Base-by-base conservation (phyloP, 83 land plant genomes). In the Thuja plicata region DNA sequence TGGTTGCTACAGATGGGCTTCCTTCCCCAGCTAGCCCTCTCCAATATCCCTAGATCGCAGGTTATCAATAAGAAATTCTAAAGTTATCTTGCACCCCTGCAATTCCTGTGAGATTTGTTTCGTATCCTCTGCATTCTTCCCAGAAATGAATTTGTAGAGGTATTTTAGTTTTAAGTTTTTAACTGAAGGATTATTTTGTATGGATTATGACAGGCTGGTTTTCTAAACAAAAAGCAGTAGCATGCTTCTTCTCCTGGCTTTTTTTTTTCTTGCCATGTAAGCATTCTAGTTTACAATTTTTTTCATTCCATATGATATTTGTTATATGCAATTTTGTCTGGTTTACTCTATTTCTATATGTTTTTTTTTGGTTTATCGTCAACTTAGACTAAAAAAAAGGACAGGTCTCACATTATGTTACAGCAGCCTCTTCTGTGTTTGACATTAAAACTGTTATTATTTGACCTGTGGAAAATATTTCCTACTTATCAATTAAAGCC, bases 141-240 rank as follows among this genome's bases (percentile, higher is more conserved):
- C 38, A 57, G 16, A 82, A n/a, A 12, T 82, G n/a, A 8, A 3
- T 32, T 6, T 0, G n/a, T 17, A 84, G 86, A 32, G 21, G 37
- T 10, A 52, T 19, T 35, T 86, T 86, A 15, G 32, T 10, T 37
- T 19, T 38, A 3, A 1, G n/a, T n/a, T n/a, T 57, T n/a, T 62
- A 9, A 41, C 34, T 35, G 32, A 37, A 48, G 40, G 5, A 30
- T 50, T 8, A 48, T 21, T 46, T 12, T 50, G 6, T 84, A 15
- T 50, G 27, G 30, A 50, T 50, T 11, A 50, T 11, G 2, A 46
- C 54, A 12, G 54, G 93, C 73, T 94, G 97, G 94, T 82, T 91
- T 11, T 86, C 62, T 87, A 91, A 94, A 43, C 87, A 94, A 37
- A 92, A 89, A 57, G 93, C 32, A 86, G 40, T 87, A 91, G 92